A percentile compares a stretch with the other conserved stretches of the same genome.
Evolutionary conservation across 768 basidiomycete genomes (phyloP).

Genomic region (Amanita muscaria): DNA sequence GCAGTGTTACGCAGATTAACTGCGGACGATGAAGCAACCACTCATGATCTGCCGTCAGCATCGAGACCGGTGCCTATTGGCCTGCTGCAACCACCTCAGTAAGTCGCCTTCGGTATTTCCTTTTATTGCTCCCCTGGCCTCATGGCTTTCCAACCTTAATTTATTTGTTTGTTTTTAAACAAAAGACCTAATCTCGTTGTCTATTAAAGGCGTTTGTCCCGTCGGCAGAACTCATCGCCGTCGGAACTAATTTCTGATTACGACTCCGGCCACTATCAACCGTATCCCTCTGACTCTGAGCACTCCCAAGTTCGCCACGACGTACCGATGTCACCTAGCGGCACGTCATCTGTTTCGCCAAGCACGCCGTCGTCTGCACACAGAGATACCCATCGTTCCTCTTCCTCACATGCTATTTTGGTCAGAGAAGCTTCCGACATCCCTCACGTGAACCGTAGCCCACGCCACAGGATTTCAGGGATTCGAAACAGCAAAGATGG

Average conservation of each 20-base stretch:
- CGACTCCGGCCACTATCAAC: conserved; percentile 19
- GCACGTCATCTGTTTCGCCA: conserved; percentile 46
- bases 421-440: conserved; percentile 8
- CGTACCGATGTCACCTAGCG: conserved; percentile 29
- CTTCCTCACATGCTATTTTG: conserved; percentile 6
- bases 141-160: conserved; percentile 10
- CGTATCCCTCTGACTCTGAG: conserved; percentile 12
- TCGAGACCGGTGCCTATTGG: conserved; percentile 15
- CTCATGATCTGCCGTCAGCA: conserved; percentile 7
- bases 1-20: conserved; percentile 59
- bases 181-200: conserved; percentile 8
- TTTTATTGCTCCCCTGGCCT: conserved; percentile 10
- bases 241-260: neutral
- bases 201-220: neutral
- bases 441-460: neutral
- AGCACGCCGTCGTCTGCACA: conserved; percentile 41
- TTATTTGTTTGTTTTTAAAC: neutral
- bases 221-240: neutral
- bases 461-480: conserved; percentile 7
- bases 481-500: neutral
- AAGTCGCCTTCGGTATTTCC: conserved; percentile 7
- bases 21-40: conserved; percentile 37
- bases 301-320: conserved; percentile 1
- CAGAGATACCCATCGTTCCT: conserved; percentile 16
- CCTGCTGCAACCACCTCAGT: neutral